Conservation (phyloP, 352 stramenopile species). For the Vaucheria bursata region DNA sequence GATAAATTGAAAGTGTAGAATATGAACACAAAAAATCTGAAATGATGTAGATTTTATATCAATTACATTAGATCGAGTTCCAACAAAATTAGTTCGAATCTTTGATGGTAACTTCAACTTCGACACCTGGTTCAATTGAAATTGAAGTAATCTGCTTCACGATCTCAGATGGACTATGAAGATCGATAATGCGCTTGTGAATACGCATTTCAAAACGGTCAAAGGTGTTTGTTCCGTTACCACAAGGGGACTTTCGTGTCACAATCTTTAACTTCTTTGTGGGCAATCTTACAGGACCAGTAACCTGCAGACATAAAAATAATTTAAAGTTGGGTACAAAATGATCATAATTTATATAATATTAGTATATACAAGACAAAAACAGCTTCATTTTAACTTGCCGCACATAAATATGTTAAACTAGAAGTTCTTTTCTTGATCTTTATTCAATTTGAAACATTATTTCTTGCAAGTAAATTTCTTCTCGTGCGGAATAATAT, state of each 20-base stretch:
- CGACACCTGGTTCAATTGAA: conserved; percentile 95
- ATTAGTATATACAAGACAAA: too few species aligned
- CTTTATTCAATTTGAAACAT: too few species aligned
- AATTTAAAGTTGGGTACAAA: too few species aligned
- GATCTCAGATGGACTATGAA: conserved; percentile 93
- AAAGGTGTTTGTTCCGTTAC: conserved; percentile 98
- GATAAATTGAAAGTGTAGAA: too few species aligned
- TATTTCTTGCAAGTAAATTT: too few species aligned
- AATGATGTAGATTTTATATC: too few species aligned
- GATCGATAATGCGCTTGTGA: conserved; percentile 97
- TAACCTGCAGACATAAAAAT: conserved; percentile 47
- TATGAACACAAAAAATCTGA: too few species aligned
- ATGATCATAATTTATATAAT: too few species aligned
- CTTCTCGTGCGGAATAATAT: too few species aligned
- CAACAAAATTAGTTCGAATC: conserved; percentile 12
- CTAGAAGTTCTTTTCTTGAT: too few species aligned
- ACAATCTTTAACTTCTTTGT: conserved; percentile 97
- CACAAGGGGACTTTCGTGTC: conserved; percentile 95
- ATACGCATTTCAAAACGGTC: conserved; percentile 97
- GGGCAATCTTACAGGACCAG: conserved; percentile 92
- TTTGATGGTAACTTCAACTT: conserved; percentile 81
- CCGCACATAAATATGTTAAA: too few species aligned
- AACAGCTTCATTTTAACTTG: too few species aligned
- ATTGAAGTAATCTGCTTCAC: conserved; percentile 99
- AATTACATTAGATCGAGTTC: not conserved